Conservation (phyloP, 2,329 filamentous ascomycete genomes). For the Colletotrichum gloeosporioides region DNA sequence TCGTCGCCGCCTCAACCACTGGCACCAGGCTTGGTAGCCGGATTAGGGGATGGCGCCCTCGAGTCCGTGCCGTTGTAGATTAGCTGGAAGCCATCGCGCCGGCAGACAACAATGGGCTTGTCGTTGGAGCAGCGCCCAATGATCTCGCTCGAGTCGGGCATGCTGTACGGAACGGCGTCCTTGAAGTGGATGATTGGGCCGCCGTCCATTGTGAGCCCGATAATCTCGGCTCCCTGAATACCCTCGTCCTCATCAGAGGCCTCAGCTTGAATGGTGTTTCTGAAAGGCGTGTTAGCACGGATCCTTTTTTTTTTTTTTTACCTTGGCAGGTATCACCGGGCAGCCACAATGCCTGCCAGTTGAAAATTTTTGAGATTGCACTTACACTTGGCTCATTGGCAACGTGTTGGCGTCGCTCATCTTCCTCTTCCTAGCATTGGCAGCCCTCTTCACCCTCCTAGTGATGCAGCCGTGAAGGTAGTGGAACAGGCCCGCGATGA, state of each 20-base stretch:
- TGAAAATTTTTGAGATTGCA: constrained; percentile 1
- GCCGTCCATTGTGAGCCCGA: constrained; percentile 51
- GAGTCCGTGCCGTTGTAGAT: constrained; percentile 25
- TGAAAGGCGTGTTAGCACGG: constrained; percentile 24
- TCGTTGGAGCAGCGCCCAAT: constrained; percentile 40
- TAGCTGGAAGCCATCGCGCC: constrained; percentile 38
- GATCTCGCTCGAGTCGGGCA: constrained; percentile 38
- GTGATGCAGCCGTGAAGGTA: constrained; percentile 47
- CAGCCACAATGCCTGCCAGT: background rate
- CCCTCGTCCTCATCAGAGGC: constrained; percentile 34
- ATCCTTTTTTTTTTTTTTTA: background rate
- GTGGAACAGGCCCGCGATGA: constrained; percentile 60
- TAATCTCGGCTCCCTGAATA: constrained; percentile 35
- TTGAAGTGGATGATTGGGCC: constrained; percentile 51
- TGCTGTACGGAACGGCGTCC: constrained; percentile 33
- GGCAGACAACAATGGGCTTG: constrained; percentile 44
- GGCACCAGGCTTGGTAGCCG: background rate
- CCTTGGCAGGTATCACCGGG: constrained; percentile 20
- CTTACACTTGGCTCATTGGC: constrained; percentile 51
- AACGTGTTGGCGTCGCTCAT: constrained; percentile 29
- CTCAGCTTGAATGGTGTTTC: constrained; percentile 38
- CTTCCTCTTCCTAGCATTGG: constrained; percentile 24
- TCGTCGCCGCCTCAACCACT: constrained; percentile 3
- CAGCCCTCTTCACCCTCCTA: constrained; percentile 38
- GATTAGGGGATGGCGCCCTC: constrained; percentile 12